Conservation (phyloP, 345 rosid genomes). For the Conringia planisiliqua region DNA sequence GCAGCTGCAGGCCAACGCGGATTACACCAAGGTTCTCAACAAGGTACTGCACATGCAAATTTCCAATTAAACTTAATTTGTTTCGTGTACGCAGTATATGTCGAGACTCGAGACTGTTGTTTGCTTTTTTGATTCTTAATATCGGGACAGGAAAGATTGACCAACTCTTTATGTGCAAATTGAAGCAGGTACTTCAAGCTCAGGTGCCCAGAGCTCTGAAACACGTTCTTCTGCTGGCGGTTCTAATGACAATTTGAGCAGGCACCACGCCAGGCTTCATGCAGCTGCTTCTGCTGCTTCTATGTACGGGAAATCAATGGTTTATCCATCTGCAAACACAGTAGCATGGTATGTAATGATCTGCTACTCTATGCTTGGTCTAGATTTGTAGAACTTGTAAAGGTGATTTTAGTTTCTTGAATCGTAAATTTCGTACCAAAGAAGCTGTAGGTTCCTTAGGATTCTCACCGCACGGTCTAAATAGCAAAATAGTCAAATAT, state of each 20-base stretch:
- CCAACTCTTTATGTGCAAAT: constrained; percentile 24
- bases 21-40: constrained; percentile 49
- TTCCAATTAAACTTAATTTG: not conserved
- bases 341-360: constrained; percentile 54
- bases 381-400: not conserved
- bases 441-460: not conserved
- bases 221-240: constrained; percentile 38
- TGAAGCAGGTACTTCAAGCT: constrained; percentile 43
- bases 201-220: constrained; percentile 37
- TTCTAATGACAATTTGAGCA: constrained; percentile 44
- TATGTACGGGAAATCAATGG: constrained; percentile 77
- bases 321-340: constrained; percentile 80
- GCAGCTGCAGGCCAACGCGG: constrained; percentile 57
- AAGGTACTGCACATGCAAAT: constrained; percentile 41
- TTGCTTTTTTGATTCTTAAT: not conserved
- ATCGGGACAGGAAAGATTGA: not conserved
- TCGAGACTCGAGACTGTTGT: not conserved
- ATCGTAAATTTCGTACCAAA: not conserved
- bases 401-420: not conserved
- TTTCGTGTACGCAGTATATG: not conserved
- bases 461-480: not conserved
- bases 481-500: not conserved
- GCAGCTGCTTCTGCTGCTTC: constrained; percentile 94
- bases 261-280: constrained; percentile 78
- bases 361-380: constrained; percentile 2